A percentile compares a stretch with the other conserved stretches of the same genome.
Conservation (phyloP, 208 protist species). For the Acanthamoeba healyi region DNA sequence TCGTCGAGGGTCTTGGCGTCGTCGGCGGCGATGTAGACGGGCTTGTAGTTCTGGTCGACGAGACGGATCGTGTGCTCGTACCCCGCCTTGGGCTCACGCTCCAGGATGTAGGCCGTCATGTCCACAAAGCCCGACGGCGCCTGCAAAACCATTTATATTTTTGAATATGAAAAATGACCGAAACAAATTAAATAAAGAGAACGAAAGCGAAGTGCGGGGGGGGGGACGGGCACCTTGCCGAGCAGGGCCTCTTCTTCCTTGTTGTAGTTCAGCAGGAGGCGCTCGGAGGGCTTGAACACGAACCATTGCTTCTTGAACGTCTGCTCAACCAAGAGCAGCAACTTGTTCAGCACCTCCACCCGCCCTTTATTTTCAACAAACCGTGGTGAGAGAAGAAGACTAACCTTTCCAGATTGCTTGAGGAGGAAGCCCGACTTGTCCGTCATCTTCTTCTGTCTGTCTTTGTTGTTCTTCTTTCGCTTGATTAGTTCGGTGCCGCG, state of each 20-base stretch:
- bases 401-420: constrained; percentile 20
- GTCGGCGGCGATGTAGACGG: constrained; percentile 27
- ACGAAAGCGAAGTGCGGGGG: not conserved
- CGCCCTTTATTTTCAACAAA: not conserved
- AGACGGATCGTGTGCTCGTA: not conserved
- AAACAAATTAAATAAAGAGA: not conserved
- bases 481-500: not conserved
- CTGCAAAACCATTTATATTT: not conserved
- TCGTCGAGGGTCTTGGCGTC: constrained; percentile 31
- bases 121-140: constrained; percentile 15
- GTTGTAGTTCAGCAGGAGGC: constrained; percentile 33
- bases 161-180: not conserved
- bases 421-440: constrained; percentile 26
- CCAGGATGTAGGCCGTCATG: constrained; percentile 46
- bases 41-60: constrained; percentile 60
- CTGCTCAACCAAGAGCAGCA: not conserved
- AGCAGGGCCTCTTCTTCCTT: constrained; percentile 33
- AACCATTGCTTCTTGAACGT: constrained; percentile 64
- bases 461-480: not conserved
- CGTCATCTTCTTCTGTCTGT: not conserved
- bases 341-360: not conserved
- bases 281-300: constrained; percentile 49
- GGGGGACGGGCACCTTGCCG: constrained; percentile 1
- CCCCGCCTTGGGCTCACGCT: constrained; percentile 23
- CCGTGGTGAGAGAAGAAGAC: not conserved